Conservation (phyloP, 2,329 filamentous ascomycete genomes). For the Cladosporium sp. region DNA sequence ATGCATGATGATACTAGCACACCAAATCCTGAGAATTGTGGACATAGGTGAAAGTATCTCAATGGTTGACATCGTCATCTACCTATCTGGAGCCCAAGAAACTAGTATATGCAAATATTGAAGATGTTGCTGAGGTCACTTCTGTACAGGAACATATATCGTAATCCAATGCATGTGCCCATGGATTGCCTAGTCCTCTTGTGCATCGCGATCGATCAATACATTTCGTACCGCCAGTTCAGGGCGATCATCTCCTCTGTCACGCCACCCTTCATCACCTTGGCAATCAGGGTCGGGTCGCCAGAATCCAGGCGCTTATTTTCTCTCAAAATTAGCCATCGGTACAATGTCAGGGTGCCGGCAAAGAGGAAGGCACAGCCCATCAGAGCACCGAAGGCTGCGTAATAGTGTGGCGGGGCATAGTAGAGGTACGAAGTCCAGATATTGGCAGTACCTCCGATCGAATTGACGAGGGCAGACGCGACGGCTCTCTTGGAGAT, state of each 20-base stretch:
- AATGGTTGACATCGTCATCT: too few relatives aligned
- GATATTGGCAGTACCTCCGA: conserved; percentile 42
- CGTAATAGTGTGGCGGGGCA: neutral
- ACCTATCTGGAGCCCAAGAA: too few relatives aligned
- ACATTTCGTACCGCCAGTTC: conserved; percentile 49
- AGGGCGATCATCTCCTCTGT: conserved; percentile 47
- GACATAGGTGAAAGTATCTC: too few relatives aligned
- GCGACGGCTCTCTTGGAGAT: conserved; percentile 38
- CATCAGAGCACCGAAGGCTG: conserved; percentile 37
- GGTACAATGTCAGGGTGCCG: conserved; percentile 40
- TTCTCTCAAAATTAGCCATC: conserved; percentile 42
- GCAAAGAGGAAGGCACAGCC: conserved; percentile 39
- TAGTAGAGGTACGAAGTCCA: conserved; percentile 39
- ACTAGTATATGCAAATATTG: neutral
- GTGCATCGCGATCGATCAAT: neutral
- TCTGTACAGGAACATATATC: neutral
- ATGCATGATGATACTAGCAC: too few relatives aligned
- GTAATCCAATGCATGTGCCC: neutral
- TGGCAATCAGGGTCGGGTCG: conserved; percentile 38
- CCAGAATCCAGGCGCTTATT: conserved; percentile 43
- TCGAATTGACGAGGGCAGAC: conserved; percentile 36
- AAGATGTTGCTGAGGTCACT: neutral
- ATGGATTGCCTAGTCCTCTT: neutral
- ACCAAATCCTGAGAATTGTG: too few relatives aligned
- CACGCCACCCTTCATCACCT: conserved; percentile 45